A percentile compares a stretch with the other conserved stretches of the same genome.
Conservation (phyloP, 225 moss, liverwort and hornwort genomes). For the Climacium dendroides region DNA sequence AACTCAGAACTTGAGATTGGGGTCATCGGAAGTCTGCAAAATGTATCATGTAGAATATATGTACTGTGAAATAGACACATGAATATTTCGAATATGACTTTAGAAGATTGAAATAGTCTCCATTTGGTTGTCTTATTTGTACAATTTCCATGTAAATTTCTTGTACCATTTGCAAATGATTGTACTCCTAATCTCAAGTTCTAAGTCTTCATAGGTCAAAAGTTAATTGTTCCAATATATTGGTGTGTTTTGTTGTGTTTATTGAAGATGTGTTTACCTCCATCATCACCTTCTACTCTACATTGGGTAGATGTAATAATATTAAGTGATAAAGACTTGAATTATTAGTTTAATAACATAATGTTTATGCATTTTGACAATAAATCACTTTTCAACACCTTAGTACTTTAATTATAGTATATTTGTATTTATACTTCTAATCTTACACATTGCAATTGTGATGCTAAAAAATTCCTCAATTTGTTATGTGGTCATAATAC, state of each 20-base stretch:
- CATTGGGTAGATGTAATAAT: neutral
- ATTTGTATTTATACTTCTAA: neutral
- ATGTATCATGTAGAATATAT: no score
- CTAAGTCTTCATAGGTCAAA: fast-evolving
- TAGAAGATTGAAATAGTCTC: neutral
- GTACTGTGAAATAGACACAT: neutral
- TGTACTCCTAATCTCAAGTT: neutral
- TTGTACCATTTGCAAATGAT: neutral
- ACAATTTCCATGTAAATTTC: no score
- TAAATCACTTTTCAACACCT: neutral
- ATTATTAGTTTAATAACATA: no score
- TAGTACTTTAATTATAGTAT: neutral
- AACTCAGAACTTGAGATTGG: neutral
- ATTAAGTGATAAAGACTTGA: fast-evolving
- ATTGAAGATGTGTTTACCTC: neutral
- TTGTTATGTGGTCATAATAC: fast-evolving
- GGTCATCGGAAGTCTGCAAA: no score
- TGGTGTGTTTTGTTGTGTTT: no score
- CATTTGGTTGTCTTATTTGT: neutral
- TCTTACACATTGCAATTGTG: neutral
- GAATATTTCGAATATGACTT: neutral
- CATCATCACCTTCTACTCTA: neutral
- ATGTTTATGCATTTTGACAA: fast-evolving
- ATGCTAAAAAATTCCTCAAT: neutral
- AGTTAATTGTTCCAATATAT: neutral